Evolutionary conservation across 306 rosid genomes (phyloP).

Genomic region (Vigna nakashimae): DNA sequence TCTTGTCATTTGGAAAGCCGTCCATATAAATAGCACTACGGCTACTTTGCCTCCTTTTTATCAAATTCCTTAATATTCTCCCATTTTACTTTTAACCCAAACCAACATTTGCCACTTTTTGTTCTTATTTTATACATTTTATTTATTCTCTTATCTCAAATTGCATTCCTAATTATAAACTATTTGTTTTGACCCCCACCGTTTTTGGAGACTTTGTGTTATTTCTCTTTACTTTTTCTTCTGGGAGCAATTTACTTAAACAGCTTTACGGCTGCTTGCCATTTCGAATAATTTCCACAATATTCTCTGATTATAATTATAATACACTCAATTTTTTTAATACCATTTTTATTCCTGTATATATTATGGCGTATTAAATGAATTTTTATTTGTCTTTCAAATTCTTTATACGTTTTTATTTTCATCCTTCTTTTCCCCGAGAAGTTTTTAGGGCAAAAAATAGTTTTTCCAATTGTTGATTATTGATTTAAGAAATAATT

Average conservation of each 20-base stretch:
- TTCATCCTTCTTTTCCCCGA: neutral
- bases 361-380: neutral
- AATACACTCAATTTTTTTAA: neutral
- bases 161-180: neutral
- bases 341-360: neutral
- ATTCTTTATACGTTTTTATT: neutral
- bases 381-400: neutral
- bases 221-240: neutral
- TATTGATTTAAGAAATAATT: neutral
- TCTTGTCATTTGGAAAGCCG: conserved; percentile 22
- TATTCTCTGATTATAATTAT: conserved; percentile 34
- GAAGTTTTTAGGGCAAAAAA: neutral
- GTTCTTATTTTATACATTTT: neutral
- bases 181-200: neutral
- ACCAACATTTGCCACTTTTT: neutral
- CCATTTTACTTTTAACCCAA: neutral
- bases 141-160: neutral
- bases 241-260: conserved; percentile 11
- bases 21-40: conserved; percentile 17
- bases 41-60: neutral
- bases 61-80: conserved; percentile 4
- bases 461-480: neutral
- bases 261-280: conserved; percentile 10
- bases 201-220: neutral
- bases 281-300: neutral